Conservation (phyloP, 2,329 filamentous ascomycete species). For the Paraconiothyrium sp. region DNA sequence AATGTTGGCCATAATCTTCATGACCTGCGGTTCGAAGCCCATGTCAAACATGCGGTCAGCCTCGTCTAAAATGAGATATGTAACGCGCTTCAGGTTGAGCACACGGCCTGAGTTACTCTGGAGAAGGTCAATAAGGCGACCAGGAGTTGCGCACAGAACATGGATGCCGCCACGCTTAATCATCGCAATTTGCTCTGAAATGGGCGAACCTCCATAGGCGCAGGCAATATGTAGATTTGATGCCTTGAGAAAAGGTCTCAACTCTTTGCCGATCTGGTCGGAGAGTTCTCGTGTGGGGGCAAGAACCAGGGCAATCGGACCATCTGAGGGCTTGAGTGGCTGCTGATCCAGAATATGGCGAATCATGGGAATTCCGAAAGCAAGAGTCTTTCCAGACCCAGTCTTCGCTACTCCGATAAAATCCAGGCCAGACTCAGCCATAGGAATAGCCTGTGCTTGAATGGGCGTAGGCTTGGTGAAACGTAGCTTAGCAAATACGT, state of each 20-base stretch:
- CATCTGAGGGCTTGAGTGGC: constrained; percentile 82
- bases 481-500: constrained; percentile 81
- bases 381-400: constrained; percentile 95
- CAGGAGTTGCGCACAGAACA: constrained; percentile 86
- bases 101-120: constrained; percentile 94
- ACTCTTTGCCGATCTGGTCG: constrained; percentile 92
- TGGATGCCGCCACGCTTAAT: constrained; percentile 95
- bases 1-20: constrained; percentile 93
- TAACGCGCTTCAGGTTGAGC: constrained; percentile 87
- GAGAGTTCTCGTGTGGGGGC: constrained; percentile 94
- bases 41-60: constrained; percentile 99
- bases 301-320: constrained; percentile 87
- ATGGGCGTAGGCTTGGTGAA: constrained; percentile 93
- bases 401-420: constrained; percentile 97
- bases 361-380: constrained; percentile 96
- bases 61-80: constrained; percentile 95
- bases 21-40: constrained; percentile 98
- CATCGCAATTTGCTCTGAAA: constrained; percentile 97
- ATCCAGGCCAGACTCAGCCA: constrained; percentile 95
- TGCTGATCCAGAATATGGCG: constrained; percentile 95
- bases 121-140: constrained; percentile 93
- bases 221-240: constrained; percentile 87
- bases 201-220: constrained; percentile 93
- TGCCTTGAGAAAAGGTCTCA: constrained; percentile 91
- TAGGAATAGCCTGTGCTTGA: constrained; percentile 92